Conservation (phyloP, 306 rosid species). For the Luffa aegyptiaca region DNA sequence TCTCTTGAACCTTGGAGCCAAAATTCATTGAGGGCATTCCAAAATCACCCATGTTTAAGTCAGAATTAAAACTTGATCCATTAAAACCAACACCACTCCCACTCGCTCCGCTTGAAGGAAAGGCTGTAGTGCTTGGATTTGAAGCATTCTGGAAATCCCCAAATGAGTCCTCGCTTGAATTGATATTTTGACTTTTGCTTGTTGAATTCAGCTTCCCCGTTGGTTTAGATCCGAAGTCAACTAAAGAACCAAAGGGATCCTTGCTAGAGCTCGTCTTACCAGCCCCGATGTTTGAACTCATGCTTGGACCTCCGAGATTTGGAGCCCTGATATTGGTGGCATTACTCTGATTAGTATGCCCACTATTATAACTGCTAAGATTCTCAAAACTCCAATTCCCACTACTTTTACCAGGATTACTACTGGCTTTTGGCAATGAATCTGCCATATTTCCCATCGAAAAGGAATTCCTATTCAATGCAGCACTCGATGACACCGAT, state of each 20-base stretch:
- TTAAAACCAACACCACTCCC: constrained; percentile 25
- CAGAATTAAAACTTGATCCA: constrained; percentile 26
- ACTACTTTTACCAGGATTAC: constrained; percentile 17
- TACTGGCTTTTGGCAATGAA: constrained; percentile 56
- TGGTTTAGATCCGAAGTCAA: constrained; percentile 61
- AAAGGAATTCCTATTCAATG: constrained; percentile 33
- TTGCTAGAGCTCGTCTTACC: constrained; percentile 36
- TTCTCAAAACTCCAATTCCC: constrained; percentile 41
- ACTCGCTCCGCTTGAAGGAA: constrained; percentile 21
- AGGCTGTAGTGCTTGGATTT: constrained; percentile 36
- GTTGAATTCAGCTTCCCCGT: constrained; percentile 46
- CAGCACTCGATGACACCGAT: not conserved
- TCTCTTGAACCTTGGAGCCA: constrained; percentile 22
- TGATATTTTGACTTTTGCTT: constrained; percentile 22
- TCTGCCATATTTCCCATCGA: constrained; percentile 55
- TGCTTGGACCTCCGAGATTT: constrained; percentile 50
- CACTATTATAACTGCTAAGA: constrained; percentile 15
- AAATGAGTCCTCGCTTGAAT: constrained; percentile 36
- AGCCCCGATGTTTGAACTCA: constrained; percentile 12
- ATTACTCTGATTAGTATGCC: constrained; percentile 8
- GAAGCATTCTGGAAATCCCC: constrained; percentile 77
- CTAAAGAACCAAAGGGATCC: constrained; percentile 84
- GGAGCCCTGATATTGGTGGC: constrained; percentile 21
- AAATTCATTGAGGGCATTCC: constrained; percentile 20
- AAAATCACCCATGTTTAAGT: constrained; percentile 25